Evolutionary conservation across 2,329 filamentous ascomycete species (phyloP), one percentile per base, ranked within the genome.

Genomic region (Cladosporium sp.): DNA sequence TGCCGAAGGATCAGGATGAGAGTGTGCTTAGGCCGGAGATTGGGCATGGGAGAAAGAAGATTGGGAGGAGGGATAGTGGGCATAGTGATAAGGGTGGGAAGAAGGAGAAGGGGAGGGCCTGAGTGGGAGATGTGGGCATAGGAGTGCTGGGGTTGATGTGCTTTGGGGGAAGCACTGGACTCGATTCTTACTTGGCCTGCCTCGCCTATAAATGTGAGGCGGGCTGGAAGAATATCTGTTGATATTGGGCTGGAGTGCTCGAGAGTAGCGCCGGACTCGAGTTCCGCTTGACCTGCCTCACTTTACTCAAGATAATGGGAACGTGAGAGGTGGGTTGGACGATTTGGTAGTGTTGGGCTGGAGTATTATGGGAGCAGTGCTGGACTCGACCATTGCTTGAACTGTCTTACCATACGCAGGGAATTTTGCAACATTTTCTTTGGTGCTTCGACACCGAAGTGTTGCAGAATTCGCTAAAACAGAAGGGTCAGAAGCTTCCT

Each of bases 1-100:
- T 91, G 5, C 90, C 91, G 0, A 78, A 79, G 48, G 88, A 92
- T 65, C 68, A 74, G 18, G 76, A 78, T 30, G 69, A 73, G 18
- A 71, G 72, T 21, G 26, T 51, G 11, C 3, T 32, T 11, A 54
- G 51, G 51, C 51, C 51, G 51, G 51, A 54, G 11, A n/a, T 25
- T 39, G 74, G 16, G 65, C 34, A 39, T 39, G 36, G 23, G 32
- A 39, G 58, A 60, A 65, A 51, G 61, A 64, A 26, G 78, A 77
- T 70, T 76, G 60, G 73, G 67, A 76, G 74, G 70, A 71, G 76
- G 65, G 67, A 64, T 5, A 67, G 68, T 53, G 68, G 67, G 57
- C 66, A 70, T 34, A 57, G 68, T 30, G 70, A 69, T 60, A 73
- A 69, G 51, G 70, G 70, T 14, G 58, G 71, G 53, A 59, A 71